Conservation (phyloP, 225 moss, liverwort and hornwort species). For the Straminergon stramineum region DNA sequence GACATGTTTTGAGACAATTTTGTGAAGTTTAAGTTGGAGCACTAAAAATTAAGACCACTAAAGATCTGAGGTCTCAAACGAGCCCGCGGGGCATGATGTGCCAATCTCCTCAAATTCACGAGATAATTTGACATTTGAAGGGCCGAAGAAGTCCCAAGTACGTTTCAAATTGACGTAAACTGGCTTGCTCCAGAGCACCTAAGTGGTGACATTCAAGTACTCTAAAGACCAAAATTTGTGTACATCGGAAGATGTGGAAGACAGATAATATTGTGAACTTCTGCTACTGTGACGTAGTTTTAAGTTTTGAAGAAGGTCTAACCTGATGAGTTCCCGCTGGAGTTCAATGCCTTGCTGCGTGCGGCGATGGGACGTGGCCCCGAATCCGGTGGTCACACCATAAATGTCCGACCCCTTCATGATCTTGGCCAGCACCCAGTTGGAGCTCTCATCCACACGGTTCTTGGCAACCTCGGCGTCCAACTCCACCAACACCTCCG, state of each 20-base stretch:
- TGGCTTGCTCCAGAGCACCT: background rate
- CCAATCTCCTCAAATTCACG: background rate
- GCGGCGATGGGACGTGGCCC: constrained; percentile 30
- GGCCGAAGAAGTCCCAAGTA: background rate
- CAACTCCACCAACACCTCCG: constrained; percentile 20
- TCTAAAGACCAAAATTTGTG: background rate
- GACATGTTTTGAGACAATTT: background rate
- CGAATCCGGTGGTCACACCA: constrained; percentile 39
- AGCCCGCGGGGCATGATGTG: too few relatives aligned
- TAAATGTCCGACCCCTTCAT: constrained; percentile 43
- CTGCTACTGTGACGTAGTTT: background rate
- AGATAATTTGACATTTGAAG: background rate
- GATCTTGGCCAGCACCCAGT: constrained; percentile 36
- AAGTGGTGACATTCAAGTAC: background rate
- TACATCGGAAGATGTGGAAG: background rate
- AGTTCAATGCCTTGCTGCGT: constrained; percentile 39
- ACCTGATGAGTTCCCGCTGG: constrained; percentile 46
- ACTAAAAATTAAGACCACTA: background rate
- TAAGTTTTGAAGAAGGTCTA: too few relatives aligned
- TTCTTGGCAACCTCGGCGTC: constrained; percentile 25
- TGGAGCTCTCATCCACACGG: constrained; percentile 34
- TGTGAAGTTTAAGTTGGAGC: background rate
- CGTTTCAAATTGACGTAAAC: background rate
- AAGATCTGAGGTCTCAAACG: background rate
- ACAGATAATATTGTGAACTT: background rate